These are phyloP conservation scores for Drechmeria coniospora DNA, from an alignment of 2,329 filamentous ascomycete genomes.

Conservation along the genomic window DNA sequence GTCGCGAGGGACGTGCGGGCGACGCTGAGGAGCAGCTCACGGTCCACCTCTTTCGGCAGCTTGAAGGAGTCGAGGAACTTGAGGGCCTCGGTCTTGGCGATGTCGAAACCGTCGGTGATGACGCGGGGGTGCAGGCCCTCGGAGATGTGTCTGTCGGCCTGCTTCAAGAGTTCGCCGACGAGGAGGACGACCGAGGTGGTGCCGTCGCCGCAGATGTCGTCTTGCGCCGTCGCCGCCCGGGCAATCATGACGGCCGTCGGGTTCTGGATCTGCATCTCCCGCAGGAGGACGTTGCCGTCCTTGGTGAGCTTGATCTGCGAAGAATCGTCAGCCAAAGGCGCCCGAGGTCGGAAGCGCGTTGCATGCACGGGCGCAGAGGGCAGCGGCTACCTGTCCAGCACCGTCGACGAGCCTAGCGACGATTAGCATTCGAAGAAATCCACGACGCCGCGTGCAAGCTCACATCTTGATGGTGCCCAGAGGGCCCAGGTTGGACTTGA, in stretches of 20 bases:
- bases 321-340: conserved; percentile 13
- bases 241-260: conserved; percentile 82
- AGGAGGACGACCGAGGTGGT: conserved; percentile 92
- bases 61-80: conserved; percentile 97
- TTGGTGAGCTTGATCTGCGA: conserved; percentile 92
- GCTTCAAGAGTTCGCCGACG: conserved; percentile 93
- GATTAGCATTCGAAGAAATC: conserved; percentile 11
- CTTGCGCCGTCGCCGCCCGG: conserved; percentile 83
- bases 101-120: conserved; percentile 93
- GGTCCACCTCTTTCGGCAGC: conserved; percentile 71
- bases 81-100: conserved; percentile 83
- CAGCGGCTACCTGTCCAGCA: conserved; percentile 43
- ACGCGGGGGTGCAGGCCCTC: conserved; percentile 95
- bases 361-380: too few relatives aligned
- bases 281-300: conserved; percentile 77
- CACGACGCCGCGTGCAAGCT: conserved; percentile 2
- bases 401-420: conserved; percentile 48
- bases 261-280: conserved; percentile 91
- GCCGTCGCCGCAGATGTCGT: conserved; percentile 95
- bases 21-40: conserved; percentile 84
- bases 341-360: conserved; percentile 11
- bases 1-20: conserved; percentile 89
- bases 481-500: conserved; percentile 91
- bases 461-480: conserved; percentile 94
- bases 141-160: conserved; percentile 88